Conservation (phyloP, 2,329 filamentous ascomycete species). For the Ophiostoma quercus region DNA sequence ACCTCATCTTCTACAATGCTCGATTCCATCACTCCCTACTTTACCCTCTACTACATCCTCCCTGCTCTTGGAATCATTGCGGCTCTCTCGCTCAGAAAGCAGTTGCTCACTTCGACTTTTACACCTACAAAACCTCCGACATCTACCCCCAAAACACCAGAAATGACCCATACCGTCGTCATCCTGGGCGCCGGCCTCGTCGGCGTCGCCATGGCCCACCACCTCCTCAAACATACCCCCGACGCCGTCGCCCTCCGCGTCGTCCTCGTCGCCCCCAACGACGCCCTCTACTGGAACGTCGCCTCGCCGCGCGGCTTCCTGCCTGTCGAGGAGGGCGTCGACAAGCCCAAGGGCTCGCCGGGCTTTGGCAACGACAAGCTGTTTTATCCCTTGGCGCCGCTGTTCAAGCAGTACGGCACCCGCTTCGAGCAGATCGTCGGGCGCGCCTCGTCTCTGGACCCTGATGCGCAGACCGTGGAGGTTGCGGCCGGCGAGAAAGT, state of each 20-base stretch:
- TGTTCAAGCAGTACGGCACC: slow-evolving; percentile 44
- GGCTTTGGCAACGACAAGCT: slow-evolving; percentile 28
- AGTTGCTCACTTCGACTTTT: neutral
- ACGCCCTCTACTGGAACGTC: neutral
- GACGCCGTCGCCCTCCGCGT: slow-evolving; percentile 35
- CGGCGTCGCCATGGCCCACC: slow-evolving; percentile 46
- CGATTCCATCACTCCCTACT: neutral
- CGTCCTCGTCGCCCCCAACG: neutral
- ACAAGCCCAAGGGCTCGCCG: slow-evolving; percentile 15
- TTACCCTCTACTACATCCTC: neutral
- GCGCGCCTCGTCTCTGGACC: neutral
- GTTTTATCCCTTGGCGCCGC: slow-evolving; percentile 46
- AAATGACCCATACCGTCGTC: slow-evolving; percentile 38
- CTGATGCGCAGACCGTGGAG: neutral
- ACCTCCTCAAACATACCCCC: slow-evolving; percentile 44
- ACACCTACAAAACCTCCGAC: neutral
- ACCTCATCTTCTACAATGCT: neutral
- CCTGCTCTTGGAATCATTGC: neutral
- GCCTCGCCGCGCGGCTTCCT: neutral
- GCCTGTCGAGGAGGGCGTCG: neutral
- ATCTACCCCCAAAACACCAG: no score
- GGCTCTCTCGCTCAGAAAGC: neutral
- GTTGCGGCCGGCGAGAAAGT: slow-evolving; percentile 11
- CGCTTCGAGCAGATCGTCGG: neutral
- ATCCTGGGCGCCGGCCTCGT: slow-evolving; percentile 47